These are phyloP conservation scores for Phytophthora sojae DNA, from an alignment of 352 stramenopile species.

Conservation along the genomic window DNA sequence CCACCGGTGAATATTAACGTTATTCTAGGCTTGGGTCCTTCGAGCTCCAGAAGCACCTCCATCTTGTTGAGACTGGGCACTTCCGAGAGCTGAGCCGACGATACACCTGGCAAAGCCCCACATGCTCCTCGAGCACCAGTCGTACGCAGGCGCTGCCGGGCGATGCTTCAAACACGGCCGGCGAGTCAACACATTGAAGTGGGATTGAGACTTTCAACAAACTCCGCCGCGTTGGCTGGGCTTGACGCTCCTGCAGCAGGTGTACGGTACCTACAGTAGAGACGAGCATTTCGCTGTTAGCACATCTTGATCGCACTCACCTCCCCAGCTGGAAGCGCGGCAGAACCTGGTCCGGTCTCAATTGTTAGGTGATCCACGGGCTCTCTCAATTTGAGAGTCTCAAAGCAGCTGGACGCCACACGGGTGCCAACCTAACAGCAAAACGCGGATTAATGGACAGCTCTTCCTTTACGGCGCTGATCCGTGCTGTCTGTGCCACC, in stretches of 20 bases:
- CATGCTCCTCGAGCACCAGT: not conserved
- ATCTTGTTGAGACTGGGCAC: not conserved
- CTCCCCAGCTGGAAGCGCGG: constrained; percentile 21
- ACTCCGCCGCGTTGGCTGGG: constrained; percentile 7
- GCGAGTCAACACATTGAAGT: not conserved
- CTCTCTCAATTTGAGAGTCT: too few species aligned
- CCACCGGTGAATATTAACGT: not conserved
- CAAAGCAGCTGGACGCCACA: constrained; percentile 21
- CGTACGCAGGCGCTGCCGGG: constrained; percentile 8
- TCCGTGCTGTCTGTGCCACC: constrained; percentile 31
- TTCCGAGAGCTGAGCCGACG: not conserved
- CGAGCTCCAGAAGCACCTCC: not conserved
- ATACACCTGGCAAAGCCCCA: not conserved
- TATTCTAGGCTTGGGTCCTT: not conserved
- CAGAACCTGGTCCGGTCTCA: constrained; percentile 28
- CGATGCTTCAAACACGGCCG: constrained; percentile 17
- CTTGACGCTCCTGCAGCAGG: not conserved
- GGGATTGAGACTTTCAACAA: not conserved
- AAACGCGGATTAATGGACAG: constrained; percentile 18
- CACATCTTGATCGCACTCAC: constrained; percentile 20
- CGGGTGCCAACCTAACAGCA: constrained; percentile 21
- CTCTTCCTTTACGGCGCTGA: constrained; percentile 31
- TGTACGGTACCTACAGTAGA: too few species aligned
- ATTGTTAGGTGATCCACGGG: constrained; percentile 9
- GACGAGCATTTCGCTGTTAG: constrained; percentile 32